Conservation (phyloP, 2,329 filamentous ascomycete genomes). For the Didymella keratinophila region DNA sequence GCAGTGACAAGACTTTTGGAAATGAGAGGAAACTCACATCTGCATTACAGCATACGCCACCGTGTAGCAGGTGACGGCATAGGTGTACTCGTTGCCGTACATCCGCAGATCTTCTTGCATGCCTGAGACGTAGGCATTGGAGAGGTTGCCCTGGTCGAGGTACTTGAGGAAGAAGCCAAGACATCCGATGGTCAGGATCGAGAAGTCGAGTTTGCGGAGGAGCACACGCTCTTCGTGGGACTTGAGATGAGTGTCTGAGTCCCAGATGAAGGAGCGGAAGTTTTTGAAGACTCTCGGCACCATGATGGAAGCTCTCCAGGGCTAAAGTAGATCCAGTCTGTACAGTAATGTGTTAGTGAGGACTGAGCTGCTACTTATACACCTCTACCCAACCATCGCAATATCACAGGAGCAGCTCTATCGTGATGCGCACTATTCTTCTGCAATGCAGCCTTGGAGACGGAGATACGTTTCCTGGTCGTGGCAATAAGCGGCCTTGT, state of each 20-base stretch:
- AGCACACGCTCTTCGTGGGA: slow-evolving; percentile 56
- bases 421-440: slow-evolving; percentile 13
- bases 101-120: slow-evolving; percentile 11
- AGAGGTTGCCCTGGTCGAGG: slow-evolving; percentile 12
- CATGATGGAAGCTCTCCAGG: background rate
- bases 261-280: slow-evolving; percentile 27
- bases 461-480: slow-evolving; percentile 3
- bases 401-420: background rate
- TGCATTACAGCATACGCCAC: slow-evolving; percentile 8
- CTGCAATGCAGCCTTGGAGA: slow-evolving; percentile 2
- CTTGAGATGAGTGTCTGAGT: slow-evolving; percentile 23
- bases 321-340: background rate
- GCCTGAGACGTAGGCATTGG: background rate
- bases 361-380: slow-evolving; percentile 2
- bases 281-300: slow-evolving; percentile 1
- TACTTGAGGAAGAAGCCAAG: slow-evolving; percentile 21
- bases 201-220: slow-evolving; percentile 58
- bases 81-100: slow-evolving; percentile 11
- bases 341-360: background rate
- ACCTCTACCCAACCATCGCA: background rate
- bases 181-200: slow-evolving; percentile 54
- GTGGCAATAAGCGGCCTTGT: slow-evolving; percentile 7
- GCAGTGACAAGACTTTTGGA: background rate
- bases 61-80: slow-evolving; percentile 8
- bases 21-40: background rate